Percentiles rank a stretch among this genome's conserved stretches.
These are phyloP conservation scores for Plasmodium falciparum DNA, from an alignment of 169 alveolate genomes.

Conservation along the genomic window DNA sequence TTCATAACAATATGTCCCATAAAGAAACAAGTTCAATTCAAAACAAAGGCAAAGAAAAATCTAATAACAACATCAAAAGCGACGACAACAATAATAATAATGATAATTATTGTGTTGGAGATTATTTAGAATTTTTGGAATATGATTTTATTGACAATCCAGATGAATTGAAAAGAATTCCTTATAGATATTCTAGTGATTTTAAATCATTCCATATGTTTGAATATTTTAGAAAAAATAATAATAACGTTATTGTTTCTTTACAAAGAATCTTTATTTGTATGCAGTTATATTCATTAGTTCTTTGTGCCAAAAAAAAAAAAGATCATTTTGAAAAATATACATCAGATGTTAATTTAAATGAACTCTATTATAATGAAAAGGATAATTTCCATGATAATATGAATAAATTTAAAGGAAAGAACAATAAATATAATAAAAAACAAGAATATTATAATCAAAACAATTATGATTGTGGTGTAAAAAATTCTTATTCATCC, in stretches of 20 bases:
- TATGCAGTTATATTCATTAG: conserved; percentile 62
- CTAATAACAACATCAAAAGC: neutral
- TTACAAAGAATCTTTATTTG: conserved; percentile 64
- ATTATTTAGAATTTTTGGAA: conserved; percentile 28
- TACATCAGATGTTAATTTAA: conserved; percentile 7
- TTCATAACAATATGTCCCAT: neutral
- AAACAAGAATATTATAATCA: neutral
- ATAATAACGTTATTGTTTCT: conserved; percentile 68
- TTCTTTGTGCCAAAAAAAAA: conserved; percentile 61
- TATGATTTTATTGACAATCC: conserved; percentile 35
- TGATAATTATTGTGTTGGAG: conserved; percentile 3
- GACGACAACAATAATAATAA: neutral
- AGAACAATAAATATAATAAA: neutral
- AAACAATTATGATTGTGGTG: neutral
- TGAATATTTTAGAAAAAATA: conserved; percentile 70
- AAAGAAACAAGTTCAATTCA: neutral
- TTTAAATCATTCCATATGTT: conserved; percentile 67
- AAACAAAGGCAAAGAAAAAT: neutral
- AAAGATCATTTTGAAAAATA: conserved; percentile 44
- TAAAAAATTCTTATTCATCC: conserved; percentile 8
- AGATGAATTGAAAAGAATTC: conserved; percentile 34
- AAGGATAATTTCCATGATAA: conserved; percentile 22
- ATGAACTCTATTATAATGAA: conserved; percentile 32
- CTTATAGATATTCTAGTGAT: conserved; percentile 42
- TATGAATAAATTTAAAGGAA: no score